Percentiles rank a stretch among this genome's conserved stretches.
These are phyloP conservation scores for Escovopsis sp. DNA, from an alignment of 2,329 filamentous ascomycete species.

Conservation along the genomic window DNA sequence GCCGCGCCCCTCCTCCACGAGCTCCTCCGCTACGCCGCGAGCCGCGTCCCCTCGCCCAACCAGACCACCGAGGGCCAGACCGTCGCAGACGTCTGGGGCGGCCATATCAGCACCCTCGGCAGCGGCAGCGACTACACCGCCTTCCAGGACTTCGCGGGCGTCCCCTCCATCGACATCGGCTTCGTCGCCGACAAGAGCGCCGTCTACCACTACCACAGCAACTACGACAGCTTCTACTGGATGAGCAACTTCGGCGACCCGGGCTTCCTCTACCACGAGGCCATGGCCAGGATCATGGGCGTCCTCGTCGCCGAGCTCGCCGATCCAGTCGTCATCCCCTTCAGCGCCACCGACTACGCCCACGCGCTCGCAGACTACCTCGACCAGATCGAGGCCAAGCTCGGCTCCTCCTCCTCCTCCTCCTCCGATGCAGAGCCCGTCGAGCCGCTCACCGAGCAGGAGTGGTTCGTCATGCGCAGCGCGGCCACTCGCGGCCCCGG, in stretches of 20 bases:
- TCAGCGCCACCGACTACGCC: conserved; percentile 52
- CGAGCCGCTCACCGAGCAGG: conserved; percentile 13
- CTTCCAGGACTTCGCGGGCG: conserved; percentile 57
- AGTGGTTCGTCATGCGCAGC: conserved; percentile 17
- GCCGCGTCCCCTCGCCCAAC: conserved; percentile 54
- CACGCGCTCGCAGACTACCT: conserved; percentile 38
- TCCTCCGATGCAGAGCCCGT: conserved; percentile 4
- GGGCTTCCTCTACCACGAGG: conserved; percentile 49
- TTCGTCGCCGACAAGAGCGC: conserved; percentile 34
- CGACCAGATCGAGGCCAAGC: conserved; percentile 33
- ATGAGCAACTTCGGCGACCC: conserved; percentile 69
- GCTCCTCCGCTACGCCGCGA: conserved; percentile 52
- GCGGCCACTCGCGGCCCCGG: conserved; percentile 7
- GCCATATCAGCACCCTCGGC: conserved; percentile 49
- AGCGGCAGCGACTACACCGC: conserved; percentile 63
- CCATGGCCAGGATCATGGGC: conserved; percentile 51
- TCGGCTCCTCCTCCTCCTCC: conserved; percentile 15
- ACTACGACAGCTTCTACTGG: conserved; percentile 86
- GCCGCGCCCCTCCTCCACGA: conserved; percentile 67
- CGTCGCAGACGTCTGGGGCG: conserved; percentile 53
- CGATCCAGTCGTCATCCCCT: conserved; percentile 46
- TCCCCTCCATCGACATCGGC: conserved; percentile 50
- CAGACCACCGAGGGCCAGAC: conserved; percentile 61
- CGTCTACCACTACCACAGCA: conserved; percentile 75
- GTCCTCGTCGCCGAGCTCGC: conserved; percentile 46